Evolutionary conservation across 176 grass and related monocot genomes (phyloP).

Genomic region (Carex cristatella): DNA sequence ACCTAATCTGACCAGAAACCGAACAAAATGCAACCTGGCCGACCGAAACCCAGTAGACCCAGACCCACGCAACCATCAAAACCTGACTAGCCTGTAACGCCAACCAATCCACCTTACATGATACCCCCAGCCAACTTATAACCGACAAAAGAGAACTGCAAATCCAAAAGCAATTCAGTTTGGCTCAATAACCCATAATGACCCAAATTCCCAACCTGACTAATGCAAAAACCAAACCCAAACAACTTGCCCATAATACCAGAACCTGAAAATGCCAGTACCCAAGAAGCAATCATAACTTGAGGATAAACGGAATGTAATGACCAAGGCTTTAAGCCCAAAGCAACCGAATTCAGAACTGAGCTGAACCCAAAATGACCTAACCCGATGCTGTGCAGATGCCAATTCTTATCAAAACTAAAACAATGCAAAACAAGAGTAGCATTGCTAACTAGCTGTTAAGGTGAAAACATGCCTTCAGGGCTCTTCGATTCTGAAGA

Average conservation of each 20-base stretch:
- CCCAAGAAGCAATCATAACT: not conserved
- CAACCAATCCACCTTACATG: not conserved
- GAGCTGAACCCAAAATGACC: not conserved
- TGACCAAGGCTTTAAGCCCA: not conserved
- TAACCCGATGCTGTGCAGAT: not conserved
- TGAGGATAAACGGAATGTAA: not conserved
- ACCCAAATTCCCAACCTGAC: not conserved
- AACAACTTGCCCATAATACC: not conserved
- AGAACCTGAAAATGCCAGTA: not conserved
- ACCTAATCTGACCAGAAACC: not conserved
- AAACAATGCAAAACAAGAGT: not conserved
- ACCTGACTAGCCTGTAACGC: constrained; percentile 1
- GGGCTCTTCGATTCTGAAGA: constrained; percentile 30
- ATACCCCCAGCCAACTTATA: not conserved
- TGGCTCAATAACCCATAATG: not conserved
- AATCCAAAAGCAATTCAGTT: not conserved
- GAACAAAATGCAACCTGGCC: not conserved
- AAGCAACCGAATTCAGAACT: not conserved
- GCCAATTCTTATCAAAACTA: not conserved
- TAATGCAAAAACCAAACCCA: not conserved
- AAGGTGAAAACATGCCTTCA: constrained; percentile 44
- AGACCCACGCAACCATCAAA: not conserved
- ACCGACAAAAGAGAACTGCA: not conserved
- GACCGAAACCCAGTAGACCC: not conserved
- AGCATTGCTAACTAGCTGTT: constrained; percentile 1